Base-by-base conservation (phyloP, 306 rosid species). In the Cucumis melo region DNA sequence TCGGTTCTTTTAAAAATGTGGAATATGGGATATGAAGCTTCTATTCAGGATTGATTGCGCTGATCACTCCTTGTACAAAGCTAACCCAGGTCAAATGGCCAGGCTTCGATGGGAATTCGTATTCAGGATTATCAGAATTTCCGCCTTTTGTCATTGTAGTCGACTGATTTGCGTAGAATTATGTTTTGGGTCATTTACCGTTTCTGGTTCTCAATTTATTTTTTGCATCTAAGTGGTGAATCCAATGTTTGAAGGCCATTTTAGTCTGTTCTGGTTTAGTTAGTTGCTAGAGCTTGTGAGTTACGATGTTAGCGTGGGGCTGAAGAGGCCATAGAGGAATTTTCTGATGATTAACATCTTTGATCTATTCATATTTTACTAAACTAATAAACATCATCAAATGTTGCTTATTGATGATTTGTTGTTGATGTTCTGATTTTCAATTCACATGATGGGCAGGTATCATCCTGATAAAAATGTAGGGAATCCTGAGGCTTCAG, bases 391-490 rank as follows among this genome's bases (percentile, higher is more conserved):
- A 44, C 36, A 68, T 44, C 16, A 68, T 44, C 6, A 11, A 44
- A 14, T 71, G 4, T 48, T 7, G 21, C 5, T 71, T 16, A 48
- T 44, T 24, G 58, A 7, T 42, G 56, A 66, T 41, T 23, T 46
- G 38, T 20, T 70, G 56, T 24, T 68, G 13, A 34, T 34, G 46
- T 16, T 63, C 41, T 63, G 42, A 63, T 63, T 34, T 34, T 34
- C 3, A 13, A 46, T 46, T 70, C 58, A 23, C n/a, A 12, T 70
- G 57, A 72, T 50, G 61, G 76, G 46, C 78, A 95, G 99, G 85
- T 95, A 90, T 77, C 99, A 95, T 82, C 99, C 99, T 56, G 99
- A 95, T 88, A 95, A 95, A 87, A 95, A 95, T 82, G 93, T 86
- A 10, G 86, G 76, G 86, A 92, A 89, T 80, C 99, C 99, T 42